Conservation (phyloP, 1,139 yeast species). For the Yamadazyma taylorii region DNA sequence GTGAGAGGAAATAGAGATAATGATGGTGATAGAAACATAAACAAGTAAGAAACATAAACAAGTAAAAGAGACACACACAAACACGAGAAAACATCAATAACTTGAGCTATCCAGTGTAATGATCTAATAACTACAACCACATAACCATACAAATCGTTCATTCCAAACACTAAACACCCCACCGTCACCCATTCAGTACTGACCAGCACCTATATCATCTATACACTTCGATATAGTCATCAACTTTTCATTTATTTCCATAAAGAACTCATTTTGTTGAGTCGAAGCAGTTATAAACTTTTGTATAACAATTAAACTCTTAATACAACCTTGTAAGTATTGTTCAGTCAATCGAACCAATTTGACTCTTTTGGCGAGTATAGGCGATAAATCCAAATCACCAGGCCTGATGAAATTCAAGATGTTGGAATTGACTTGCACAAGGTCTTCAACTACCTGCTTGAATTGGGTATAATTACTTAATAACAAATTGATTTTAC, state of each 20-base stretch:
- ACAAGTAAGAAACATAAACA: no score
- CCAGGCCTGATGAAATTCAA: conserved; percentile 5
- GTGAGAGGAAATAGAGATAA: no score
- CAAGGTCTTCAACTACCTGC: conserved; percentile 6
- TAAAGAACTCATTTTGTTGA: conserved; percentile 11
- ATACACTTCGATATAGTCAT: not conserved
- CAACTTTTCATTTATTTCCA: conserved; percentile 1
- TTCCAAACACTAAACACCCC: no score
- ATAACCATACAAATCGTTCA: no score
- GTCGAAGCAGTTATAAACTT: conserved; percentile 8
- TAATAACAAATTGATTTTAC: conserved; percentile 11
- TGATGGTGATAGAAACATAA: no score
- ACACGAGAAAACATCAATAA: no score
- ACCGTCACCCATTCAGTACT: no score
- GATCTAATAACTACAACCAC: no score
- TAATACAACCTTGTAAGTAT: conserved; percentile 9
- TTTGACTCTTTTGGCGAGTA: conserved; percentile 6
- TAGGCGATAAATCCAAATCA: conserved; percentile 6
- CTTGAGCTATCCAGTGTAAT: no score
- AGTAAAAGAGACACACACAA: no score
- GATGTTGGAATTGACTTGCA: conserved; percentile 9
- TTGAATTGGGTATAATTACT: conserved; percentile 12
- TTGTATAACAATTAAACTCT: conserved; percentile 12
- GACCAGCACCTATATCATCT: not conserved
- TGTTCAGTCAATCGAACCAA: conserved; percentile 8